A percentile compares a stretch with the other conserved stretches of the same genome.
Conservation (phyloP, 495 filamentous ascomycete genomes). For the Aspergillus olivimuriae region DNA sequence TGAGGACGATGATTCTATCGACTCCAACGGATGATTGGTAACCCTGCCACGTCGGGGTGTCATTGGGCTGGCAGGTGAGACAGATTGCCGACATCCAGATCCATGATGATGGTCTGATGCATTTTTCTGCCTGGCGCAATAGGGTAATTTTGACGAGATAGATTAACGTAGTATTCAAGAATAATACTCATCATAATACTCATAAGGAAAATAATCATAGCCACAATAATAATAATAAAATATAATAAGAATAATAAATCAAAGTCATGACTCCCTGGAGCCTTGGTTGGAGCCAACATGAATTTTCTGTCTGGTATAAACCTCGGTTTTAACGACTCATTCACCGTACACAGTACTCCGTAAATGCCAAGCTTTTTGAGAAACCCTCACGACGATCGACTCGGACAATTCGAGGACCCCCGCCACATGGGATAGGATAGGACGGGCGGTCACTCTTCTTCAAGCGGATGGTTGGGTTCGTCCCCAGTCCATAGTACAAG, state of each 20-base stretch:
- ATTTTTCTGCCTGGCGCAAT: neutral
- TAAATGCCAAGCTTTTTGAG: constrained; percentile 18
- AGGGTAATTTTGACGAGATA: neutral
- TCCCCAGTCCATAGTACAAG: neutral
- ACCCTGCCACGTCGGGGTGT: too few relatives aligned
- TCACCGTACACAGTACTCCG: neutral
- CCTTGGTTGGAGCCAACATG: too few relatives aligned
- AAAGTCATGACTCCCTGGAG: too few relatives aligned
- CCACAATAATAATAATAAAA: neutral
- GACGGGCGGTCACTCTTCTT: constrained; percentile 3
- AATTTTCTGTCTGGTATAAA: neutral
- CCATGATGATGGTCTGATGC: neutral
- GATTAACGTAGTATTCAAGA: neutral
- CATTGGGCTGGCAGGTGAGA: too few relatives aligned
- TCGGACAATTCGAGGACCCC: constrained; percentile 8
- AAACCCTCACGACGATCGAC: constrained; percentile 13
- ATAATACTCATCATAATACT: neutral
- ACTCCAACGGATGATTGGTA: too few relatives aligned
- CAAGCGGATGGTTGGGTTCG: neutral
- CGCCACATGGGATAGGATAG: neutral
- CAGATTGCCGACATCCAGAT: too few relatives aligned
- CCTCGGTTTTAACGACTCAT: neutral
- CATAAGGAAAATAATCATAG: neutral
- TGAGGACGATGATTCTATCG: too few relatives aligned
- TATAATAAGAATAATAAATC: neutral